Evolutionary conservation across 2,329 filamentous ascomycete genomes (phyloP).

Genomic region (Trichoderma guizhouense): DNA sequence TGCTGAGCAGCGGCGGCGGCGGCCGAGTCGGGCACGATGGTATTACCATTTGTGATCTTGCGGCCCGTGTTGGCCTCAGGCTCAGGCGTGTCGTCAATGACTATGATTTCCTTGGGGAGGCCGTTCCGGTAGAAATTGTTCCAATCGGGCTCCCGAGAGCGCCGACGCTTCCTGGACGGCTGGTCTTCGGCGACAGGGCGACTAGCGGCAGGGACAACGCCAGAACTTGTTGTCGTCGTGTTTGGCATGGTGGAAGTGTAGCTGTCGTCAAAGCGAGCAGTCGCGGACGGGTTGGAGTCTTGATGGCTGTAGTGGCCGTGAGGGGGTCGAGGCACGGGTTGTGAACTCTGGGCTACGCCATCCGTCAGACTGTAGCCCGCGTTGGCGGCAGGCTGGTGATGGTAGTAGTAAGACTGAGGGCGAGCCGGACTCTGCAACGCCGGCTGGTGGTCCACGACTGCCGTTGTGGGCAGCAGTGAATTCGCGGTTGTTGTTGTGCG

Average conservation of each 20-base stretch:
- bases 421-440: conserved; percentile 27
- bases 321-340: conserved; percentile 33
- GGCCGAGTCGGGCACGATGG: conserved; percentile 21
- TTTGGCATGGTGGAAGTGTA: conserved; percentile 26
- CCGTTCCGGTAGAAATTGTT: conserved; percentile 78
- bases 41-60: conserved; percentile 37
- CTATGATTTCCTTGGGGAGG: conserved; percentile 78
- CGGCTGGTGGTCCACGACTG: conserved; percentile 11
- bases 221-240: conserved; percentile 12
- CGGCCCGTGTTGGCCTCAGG: conserved; percentile 45
- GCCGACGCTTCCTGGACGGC: conserved; percentile 49
- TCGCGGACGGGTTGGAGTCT: conserved; percentile 25
- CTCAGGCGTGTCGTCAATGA: conserved; percentile 73
- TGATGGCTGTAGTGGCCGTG: conserved; percentile 26
- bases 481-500: conserved; percentile 26
- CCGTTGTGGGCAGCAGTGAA: conserved; percentile 15
- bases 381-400: conserved; percentile 23
- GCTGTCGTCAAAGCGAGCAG: conserved; percentile 25
- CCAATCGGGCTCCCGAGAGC: conserved; percentile 70
- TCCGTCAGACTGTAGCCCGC: conserved; percentile 33
- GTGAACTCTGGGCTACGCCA: conserved; percentile 32
- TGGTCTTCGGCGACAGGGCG: conserved; percentile 26
- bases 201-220: conserved; percentile 27
- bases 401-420: conserved; percentile 29
- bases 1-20: conserved; percentile 38